These are phyloP conservation scores for Ascochyta clinopodiicola DNA, from an alignment of 2,329 filamentous ascomycete genomes.

Conservation along the genomic window DNA sequence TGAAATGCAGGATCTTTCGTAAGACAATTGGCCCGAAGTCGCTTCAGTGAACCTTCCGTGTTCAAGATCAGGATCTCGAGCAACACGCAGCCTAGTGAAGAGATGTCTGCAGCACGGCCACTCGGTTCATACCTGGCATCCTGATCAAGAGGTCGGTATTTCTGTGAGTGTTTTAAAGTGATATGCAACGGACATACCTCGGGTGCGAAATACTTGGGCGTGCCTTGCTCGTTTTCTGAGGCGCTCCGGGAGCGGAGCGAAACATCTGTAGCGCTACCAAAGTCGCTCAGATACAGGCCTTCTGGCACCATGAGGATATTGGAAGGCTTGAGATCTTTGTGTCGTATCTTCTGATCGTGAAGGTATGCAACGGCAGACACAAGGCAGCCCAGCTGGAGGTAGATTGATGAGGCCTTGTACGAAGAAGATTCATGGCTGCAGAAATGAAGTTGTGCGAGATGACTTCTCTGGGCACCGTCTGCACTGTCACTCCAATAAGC, in stretches of 20 bases:
- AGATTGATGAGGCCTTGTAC: constrained; percentile 58
- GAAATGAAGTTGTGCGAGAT: neutral
- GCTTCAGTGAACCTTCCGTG: too few species aligned
- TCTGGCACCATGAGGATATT: constrained; percentile 23
- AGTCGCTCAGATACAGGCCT: constrained; percentile 28
- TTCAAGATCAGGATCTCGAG: too few species aligned
- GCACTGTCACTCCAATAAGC: constrained; percentile 54
- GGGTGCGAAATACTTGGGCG: constrained; percentile 27
- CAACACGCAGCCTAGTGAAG: too few species aligned
- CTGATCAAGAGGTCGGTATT: too few species aligned
- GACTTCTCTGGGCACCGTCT: too few species aligned
- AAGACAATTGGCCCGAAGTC: too few species aligned
- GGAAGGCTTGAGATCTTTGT: constrained; percentile 34
- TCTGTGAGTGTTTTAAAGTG: too few species aligned
- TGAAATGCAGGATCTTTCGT: too few species aligned
- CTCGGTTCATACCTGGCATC: constrained; percentile 42
- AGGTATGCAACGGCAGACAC: constrained; percentile 27
- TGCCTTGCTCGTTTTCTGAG: constrained; percentile 31
- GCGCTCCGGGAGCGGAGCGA: constrained; percentile 25
- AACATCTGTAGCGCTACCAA: constrained; percentile 31
- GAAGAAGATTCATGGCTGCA: constrained; percentile 39
- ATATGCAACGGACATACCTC: constrained; percentile 11
- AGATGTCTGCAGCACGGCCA: too few species aligned
- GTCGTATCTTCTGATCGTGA: constrained; percentile 26
- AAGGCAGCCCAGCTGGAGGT: constrained; percentile 26